Evolutionary conservation across 169 alveolate genomes (phyloP).

Genomic region (Plasmodium falciparum): DNA sequence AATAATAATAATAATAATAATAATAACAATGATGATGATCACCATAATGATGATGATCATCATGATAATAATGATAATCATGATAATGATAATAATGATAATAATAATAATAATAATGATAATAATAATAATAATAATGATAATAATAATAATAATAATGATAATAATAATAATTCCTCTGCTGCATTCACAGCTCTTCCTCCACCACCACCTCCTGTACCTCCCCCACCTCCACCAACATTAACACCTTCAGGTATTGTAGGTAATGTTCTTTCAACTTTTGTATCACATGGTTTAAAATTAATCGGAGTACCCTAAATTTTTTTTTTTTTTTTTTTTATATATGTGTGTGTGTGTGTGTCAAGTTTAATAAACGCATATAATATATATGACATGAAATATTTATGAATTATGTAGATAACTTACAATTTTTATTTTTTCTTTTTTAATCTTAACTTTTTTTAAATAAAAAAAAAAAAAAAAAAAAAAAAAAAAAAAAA

Average conservation of each 20-base stretch:
- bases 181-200: constrained; percentile 33
- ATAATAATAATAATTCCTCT: background rate
- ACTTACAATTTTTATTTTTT: background rate
- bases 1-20: background rate
- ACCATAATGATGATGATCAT: background rate
- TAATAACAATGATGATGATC: background rate
- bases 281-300: constrained; percentile 26
- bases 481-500: too few relatives aligned
- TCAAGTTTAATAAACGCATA: too few relatives aligned
- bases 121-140: background rate
- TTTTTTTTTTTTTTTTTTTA: background rate
- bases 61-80: background rate
- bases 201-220: constrained; percentile 53
- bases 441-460: constrained; percentile 1
- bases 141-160: background rate
- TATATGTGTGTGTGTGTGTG: too few relatives aligned
- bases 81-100: background rate
- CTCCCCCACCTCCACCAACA: constrained; percentile 16
- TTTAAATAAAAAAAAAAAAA: too few relatives aligned
- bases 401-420: too few relatives aligned
- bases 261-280: constrained; percentile 47
- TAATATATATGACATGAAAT: too few relatives aligned
- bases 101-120: background rate
- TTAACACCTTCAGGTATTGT: constrained; percentile 40
- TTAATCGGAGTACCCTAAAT: constrained; percentile 21